phyloP scores from a whole-genome alignment of 1,284 basidiomycete species.

The Schizophyllum amplum region DNA sequence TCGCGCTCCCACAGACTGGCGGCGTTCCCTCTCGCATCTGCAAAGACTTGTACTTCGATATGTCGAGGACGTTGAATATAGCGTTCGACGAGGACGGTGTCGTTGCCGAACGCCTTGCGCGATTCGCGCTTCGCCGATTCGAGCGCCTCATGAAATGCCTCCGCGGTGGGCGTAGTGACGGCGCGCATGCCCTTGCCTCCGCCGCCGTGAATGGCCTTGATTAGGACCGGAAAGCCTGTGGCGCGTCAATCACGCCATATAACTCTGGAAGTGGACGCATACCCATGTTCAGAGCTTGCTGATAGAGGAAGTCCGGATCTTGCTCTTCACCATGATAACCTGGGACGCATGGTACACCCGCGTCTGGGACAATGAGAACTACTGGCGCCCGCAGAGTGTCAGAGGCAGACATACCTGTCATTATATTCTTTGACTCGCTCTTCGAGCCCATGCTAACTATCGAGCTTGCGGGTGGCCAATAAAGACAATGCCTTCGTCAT shows the following conservation, averaged over 20 bases:
- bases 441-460: constrained; percentile 94
- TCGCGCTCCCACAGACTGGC: constrained; percentile 92
- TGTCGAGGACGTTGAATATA: constrained; percentile 81
- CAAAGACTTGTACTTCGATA: constrained; percentile 88
- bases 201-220: constrained; percentile 95
- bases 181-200: constrained; percentile 97
- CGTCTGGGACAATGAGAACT: constrained; percentile 50
- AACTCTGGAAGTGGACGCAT: constrained; percentile 9
- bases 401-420: constrained; percentile 48
- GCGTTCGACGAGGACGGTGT: constrained; percentile 80
- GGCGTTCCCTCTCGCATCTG: constrained; percentile 66
- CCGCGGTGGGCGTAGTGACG: constrained; percentile 61
- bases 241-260: not conserved
- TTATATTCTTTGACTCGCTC: constrained; percentile 86
- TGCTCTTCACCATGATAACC: constrained; percentile 82
- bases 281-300: constrained; percentile 72
- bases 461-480: constrained; percentile 89
- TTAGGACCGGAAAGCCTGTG: constrained; percentile 82
- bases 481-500: constrained; percentile 87
- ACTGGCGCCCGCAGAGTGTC: not conserved
- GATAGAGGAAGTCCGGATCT: constrained; percentile 52
- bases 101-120: constrained; percentile 79
- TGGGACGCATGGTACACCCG: constrained; percentile 90
- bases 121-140: constrained; percentile 85
- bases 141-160: constrained; percentile 72